Percentiles rank a stretch among this genome's conserved stretches.
phyloP scores from a whole-genome alignment of 306 rosid genomes.

The Clitoria ternatea region DNA sequence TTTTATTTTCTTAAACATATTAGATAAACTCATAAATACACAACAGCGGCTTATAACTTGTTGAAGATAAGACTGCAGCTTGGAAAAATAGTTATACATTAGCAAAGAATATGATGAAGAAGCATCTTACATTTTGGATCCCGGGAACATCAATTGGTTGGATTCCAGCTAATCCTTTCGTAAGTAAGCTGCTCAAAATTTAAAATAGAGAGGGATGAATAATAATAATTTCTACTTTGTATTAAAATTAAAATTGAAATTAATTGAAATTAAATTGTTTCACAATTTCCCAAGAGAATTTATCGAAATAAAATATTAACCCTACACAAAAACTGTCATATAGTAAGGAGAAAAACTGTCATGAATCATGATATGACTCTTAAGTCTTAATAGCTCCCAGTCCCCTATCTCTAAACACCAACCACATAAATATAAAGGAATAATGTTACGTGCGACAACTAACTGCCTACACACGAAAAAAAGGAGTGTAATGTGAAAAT shows the following conservation, averaged over 20 bases:
- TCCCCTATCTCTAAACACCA: background rate
- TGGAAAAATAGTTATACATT: background rate
- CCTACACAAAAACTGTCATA: background rate
- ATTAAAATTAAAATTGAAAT: background rate
- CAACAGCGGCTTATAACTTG: too few species aligned
- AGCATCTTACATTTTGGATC: conserved; percentile 44
- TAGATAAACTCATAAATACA: too few species aligned
- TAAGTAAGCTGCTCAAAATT: conserved; percentile 34
- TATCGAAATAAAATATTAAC: background rate
- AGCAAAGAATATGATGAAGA: background rate
- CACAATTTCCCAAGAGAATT: background rate
- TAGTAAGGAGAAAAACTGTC: background rate
- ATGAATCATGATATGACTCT: background rate
- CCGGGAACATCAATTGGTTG: conserved; percentile 47
- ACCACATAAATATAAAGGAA: background rate
- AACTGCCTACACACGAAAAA: background rate
- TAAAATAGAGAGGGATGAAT: background rate
- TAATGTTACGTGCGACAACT: background rate
- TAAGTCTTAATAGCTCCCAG: too few species aligned
- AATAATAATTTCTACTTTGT: background rate
- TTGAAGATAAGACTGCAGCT: background rate
- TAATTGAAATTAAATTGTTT: background rate
- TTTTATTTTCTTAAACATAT: too few species aligned
- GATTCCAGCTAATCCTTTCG: conserved; percentile 61
- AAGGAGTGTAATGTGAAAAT: background rate